Evolutionary conservation across 1,139 yeast genomes (phyloP), one percentile per base, ranked within the genome.

Genomic region (Yamadazyma siamensis): DNA sequence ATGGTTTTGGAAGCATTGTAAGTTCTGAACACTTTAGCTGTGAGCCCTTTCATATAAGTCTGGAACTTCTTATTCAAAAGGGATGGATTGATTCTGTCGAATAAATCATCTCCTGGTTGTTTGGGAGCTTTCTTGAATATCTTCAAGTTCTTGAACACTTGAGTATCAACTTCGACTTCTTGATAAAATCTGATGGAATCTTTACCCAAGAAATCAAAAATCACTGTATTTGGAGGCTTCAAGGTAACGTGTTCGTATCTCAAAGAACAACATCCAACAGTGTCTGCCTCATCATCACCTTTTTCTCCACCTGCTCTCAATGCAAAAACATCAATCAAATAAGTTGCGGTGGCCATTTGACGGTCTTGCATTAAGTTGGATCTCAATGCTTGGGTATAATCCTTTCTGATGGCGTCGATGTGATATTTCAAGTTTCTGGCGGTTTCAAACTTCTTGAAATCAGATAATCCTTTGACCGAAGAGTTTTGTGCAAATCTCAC

Each of bases 301-400:
- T 89, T 89, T 59, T 91, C 97, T 47, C 96, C 96, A 54, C 97
- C 97, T 0, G 97, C 97, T 82, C 97, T 85, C 41, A 91, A 71
- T 0, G 97, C 97, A 52, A 88, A 81, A n/a, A 81, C 77, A 63
- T 91, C 98, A 52, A 91, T 89, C 31, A 91, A 71, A 55, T 89
- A 91, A 31, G 91, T 86, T 2, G 96, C 96, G 2, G 94, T 86
- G 4, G 97, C 96, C 54, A 89, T 77, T 61, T 91, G 97, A 40
- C 98, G 73, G 34, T 84, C 86, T 35, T 79, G 75, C 95, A 86
- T 89, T 31, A 83, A 57, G 40, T 76, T 77, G 43, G 85, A 82
- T 50, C 80, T 84, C 39, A 91, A 63, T 54, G 81, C 75, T 36
- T 65, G 65, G 32, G 69, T 74, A 56, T 91, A 91, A 55, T 87